Evolutionary conservation across 2,329 filamentous ascomycete genomes (phyloP).

Genomic region (Neodidymelliopsis sp.): DNA sequence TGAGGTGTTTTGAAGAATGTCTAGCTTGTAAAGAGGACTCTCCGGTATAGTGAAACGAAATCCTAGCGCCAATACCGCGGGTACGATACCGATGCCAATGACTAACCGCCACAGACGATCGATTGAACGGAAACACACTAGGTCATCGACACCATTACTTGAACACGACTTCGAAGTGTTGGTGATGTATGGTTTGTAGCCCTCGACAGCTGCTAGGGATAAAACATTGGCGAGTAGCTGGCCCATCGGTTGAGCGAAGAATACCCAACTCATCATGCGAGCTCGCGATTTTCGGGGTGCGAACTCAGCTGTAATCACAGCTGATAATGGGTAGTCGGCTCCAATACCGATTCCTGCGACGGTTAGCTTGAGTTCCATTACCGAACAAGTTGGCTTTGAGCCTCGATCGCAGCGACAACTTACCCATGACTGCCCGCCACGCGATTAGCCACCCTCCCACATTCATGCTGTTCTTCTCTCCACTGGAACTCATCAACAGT

Average conservation of each 20-base stretch:
- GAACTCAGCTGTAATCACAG: slow-evolving; percentile 51
- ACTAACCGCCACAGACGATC: slow-evolving; percentile 52
- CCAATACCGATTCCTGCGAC: slow-evolving; percentile 44
- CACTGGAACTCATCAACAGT: slow-evolving; percentile 48
- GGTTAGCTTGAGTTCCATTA: background rate
- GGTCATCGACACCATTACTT: slow-evolving; percentile 22
- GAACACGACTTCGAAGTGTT: slow-evolving; percentile 20
- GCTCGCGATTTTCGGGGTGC: slow-evolving; percentile 47
- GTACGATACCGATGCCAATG: slow-evolving; percentile 48
- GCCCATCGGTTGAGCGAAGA: slow-evolving; percentile 53
- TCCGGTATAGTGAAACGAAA: slow-evolving; percentile 54
- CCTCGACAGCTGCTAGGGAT: slow-evolving; percentile 38
- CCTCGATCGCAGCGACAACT: no score
- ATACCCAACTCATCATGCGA: slow-evolving; percentile 53
- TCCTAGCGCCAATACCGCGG: slow-evolving; percentile 40
- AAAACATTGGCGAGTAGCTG: slow-evolving; percentile 45
- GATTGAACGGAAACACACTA: slow-evolving; percentile 41
- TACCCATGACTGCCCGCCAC: slow-evolving; percentile 52
- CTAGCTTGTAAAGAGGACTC: slow-evolving; percentile 50
- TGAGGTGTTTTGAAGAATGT: slow-evolving; percentile 47
- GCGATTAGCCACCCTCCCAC: slow-evolving; percentile 50
- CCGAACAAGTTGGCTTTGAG: background rate
- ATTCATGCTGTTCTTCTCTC: slow-evolving; percentile 46
- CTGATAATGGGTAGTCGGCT: slow-evolving; percentile 49
- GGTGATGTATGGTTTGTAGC: slow-evolving; percentile 36